Base-by-base conservation (phyloP, 2,329 filamentous ascomycete genomes). In the Neoascochyta sp. region DNA sequence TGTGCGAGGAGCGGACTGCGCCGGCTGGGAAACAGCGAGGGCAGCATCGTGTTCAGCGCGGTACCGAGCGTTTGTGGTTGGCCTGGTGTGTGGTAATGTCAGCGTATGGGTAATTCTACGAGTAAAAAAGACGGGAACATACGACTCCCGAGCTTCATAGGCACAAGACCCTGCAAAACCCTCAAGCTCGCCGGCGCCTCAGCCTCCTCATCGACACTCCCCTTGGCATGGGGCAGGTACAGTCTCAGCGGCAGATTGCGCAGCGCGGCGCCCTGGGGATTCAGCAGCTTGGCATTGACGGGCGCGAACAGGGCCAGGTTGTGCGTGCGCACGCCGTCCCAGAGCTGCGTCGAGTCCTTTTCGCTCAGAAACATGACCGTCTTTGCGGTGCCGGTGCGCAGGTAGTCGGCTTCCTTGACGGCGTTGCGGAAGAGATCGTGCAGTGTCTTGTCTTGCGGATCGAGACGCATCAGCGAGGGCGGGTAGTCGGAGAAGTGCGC, bases 281-380 rank as follows among this genome's bases (percentile, higher is more conserved):
- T 83, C 39, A 96, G 75, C 3, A 95, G 75, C 41, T 81, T 82
- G 41, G 73, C 76, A 57, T 89, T 83, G 50, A 96, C 80, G 35
- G 76, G 77, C 53, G 77, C 75, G 65, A 85, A 96, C 22, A 80
- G 69, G 7, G 68, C 47, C 47, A 85, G 80, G 62, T 95, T 80
- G 50, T 93, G 84, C 47, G 84, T 77, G 59, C 82, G 74, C 22
- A 94, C 85, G 7, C 85, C 76, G 44, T 81, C 75, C 87, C 89
- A 95, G 18, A 95, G 71, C 17, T 82, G 76, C 6, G 81, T 86
- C 9, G 86, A 92, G 59, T 94, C 81, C 24, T 85, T 80, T 59
- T 88, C 89, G 39, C 83, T 87, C 52, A 95, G 69, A 31, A 80
- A 82, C 86, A 95, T 94, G 53, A 94, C 89, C 39, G 84, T 82